Evolutionary conservation across 192 early-diverging fungal genomes (phyloP), one percentile per base, ranked within the genome.

Genomic region (Coemansia sp.): DNA sequence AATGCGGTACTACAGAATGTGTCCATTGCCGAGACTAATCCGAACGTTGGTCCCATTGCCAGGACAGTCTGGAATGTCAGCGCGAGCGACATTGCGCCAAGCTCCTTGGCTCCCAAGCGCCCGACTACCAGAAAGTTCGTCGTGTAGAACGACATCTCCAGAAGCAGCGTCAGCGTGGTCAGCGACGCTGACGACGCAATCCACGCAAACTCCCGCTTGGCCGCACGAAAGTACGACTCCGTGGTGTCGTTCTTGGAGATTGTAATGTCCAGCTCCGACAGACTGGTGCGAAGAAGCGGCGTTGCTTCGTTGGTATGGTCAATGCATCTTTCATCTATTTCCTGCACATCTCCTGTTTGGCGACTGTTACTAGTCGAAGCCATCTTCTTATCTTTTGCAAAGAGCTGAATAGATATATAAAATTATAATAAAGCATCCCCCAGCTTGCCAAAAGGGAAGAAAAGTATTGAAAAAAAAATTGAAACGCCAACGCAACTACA

Each of bases 111-210:
- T 26, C 26, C 26, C 26, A 26, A 3, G 26, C 26, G 26, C 3
- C 26, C 26, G 26, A 65, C 41, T 0, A 38, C 11, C 38, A 65
- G 41, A 42, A 65, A 32, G 41, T 65, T 65, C 0, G 37, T 50
- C 9, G 45, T 47, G 23, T 32, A 54, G 39, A 65, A n/a, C 10
- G 63, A 53, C 6, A 32, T n/a, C 21, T 65, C 42, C 41, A 65
- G 39, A 9, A 65, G 8, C 9, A 72, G 13, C n/a, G 66, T 39
- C 45, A 68, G 18, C 0, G 44, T 66, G 2, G 63, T 64, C 57
- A 72, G n/a, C 10, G 60, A 68, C 5, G 69, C 68, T 16, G 75
- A 70, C 5, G 75, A 71, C 11, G 66, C 61, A 43, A 77, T 71
- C 75, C 75, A 77, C 4, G 19, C 21, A 23, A 66, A n/a, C 38